phyloP scores from a whole-genome alignment of 352 stramenopile species.

The Phytophthora syringae region DNA sequence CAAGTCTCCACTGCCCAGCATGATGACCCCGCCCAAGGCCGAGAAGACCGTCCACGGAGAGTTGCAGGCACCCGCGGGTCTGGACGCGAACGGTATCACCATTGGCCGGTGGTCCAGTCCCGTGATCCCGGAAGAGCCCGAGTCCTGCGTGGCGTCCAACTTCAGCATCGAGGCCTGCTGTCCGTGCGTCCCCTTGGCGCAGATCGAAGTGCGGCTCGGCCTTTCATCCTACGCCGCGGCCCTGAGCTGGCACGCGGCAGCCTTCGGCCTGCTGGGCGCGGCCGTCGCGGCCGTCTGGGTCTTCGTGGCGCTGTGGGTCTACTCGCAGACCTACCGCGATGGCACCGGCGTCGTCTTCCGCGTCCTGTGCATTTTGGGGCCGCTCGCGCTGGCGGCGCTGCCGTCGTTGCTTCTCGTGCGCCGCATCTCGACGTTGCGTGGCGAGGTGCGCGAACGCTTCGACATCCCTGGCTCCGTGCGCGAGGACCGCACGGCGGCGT shows the following conservation, averaged over 20 bases:
- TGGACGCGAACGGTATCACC: conserved; percentile 37
- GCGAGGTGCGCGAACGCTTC: conserved; percentile 31
- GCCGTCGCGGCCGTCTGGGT: conserved; percentile 18
- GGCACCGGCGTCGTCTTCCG: conserved; percentile 9
- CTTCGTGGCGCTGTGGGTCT: conserved; percentile 32
- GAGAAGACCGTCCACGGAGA: conserved; percentile 35
- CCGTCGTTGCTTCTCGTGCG: conserved; percentile 31
- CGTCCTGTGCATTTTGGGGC: conserved; percentile 18
- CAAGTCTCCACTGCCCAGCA: neutral
- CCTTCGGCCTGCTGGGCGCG: conserved; percentile 20
- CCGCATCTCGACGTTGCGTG: conserved; percentile 33
- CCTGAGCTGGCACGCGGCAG: conserved; percentile 26
- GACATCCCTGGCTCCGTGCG: conserved; percentile 40
- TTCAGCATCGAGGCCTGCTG: conserved; percentile 38
- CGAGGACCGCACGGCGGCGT: conserved; percentile 43
- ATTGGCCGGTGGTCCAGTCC: conserved; percentile 39
- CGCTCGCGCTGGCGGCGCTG: conserved; percentile 20
- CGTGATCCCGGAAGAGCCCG: conserved; percentile 29
- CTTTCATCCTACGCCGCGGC: conserved; percentile 30
- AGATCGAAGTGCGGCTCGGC: conserved; percentile 39
- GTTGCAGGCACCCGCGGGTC: conserved; percentile 7
- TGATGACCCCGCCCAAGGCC: conserved; percentile 15
- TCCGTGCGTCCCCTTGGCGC: conserved; percentile 37
- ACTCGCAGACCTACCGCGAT: conserved; percentile 28
- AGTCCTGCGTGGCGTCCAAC: conserved; percentile 28